Base-by-base conservation (phyloP, 495 filamentous ascomycete genomes). In the Saxispiralis lemnorum region DNA sequence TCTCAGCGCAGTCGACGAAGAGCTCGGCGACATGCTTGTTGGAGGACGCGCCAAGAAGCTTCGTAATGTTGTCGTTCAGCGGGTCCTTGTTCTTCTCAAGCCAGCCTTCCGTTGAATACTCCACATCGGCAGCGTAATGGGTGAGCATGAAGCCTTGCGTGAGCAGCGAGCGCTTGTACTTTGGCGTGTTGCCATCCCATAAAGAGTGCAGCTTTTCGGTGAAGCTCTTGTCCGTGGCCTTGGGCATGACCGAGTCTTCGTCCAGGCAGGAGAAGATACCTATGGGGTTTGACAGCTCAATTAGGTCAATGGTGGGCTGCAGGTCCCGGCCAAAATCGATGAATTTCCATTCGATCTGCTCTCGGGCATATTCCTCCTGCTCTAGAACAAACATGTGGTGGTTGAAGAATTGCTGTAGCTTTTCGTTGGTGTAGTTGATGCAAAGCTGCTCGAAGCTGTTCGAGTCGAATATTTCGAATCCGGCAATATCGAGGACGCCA, bases 331-430 rank as follows among this genome's bases (percentile, higher is more conserved):
- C 92, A 57, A 99, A 99, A 56, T 99, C 92, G 56, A 99, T 96
- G 57, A 99, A 99, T 56, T 95, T 84, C 92, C 92, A 99, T 63
- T 99, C 88, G 52, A 99, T 99, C 59, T 93, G 83, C 57, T 99
- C 92, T 39, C 87, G 65, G 13, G 92, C 87, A 61, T 99, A 99
- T 60, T 99, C 92, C 57, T 99, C 92, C 56, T 99, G 92, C 56
- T 99, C 92, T 16, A 99, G 64, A 16, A 99, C 92, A 59, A 99
- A 99, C 92, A 99, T 99, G 65, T 99, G 92, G 52, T 99, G 92
- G 47, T 99, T 99, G 71, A 99, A 99, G 59, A 96, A 99, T 51
- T 99, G 92, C 58, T 99, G 92, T 6, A 99, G 74, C 60, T 95
- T 99, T 59, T 99, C 92, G 59, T 99, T 99, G 45, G 92, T 96